Evolutionary conservation across 2,329 filamentous ascomycete genomes (phyloP), one percentile per base, ranked within the genome.

Genomic region (Arthrinium phaeospermum): DNA sequence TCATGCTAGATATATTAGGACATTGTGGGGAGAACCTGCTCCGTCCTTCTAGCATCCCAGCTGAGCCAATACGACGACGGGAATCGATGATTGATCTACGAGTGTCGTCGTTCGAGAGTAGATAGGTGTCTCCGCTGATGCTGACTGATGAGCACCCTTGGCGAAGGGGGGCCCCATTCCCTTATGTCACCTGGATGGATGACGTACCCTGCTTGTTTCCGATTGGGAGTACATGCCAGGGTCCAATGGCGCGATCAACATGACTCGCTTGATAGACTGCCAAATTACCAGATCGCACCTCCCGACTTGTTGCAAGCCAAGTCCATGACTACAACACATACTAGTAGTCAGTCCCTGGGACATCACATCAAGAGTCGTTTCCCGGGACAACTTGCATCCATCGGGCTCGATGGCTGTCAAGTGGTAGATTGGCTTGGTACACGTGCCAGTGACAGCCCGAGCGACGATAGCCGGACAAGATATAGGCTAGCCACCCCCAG

Each of bases 101-200:
- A 34, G 14, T 64, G 57, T 41, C 57, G 57, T 41, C 57, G 57
- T 30, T 64, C 57, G 34, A 34, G 22, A 37, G 53, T 8, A 61
- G 3, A 61, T 30, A 30, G 37, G 37, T 22, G 34, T 64, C 57
- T 64, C 57, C 34, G 57, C 57, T n/a, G 19, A 41, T 64, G 57
- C 57, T 64, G 57, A 64, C 57, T 64, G 57, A n/a, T 61, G 53
- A 64, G 30, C 57, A 61, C 19, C 22, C 30, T 30, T 41, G 57
- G 22, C 19, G n/a, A 37, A 34, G 34, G 57, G 57, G 34, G 34
- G 14, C 57, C 30, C 53, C 57, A 19, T 34, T 61, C 27, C 49
- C 16, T 61, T 34, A 37, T 37, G 30, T 16, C 53, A 37, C 53
- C 30, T 61, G 10, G 16, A 61, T 61, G 53, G 30, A 61, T 61